Evolutionary conservation across 1,284 basidiomycete genomes (phyloP).

Genomic region (Sanguinoderma infundibulare): DNA sequence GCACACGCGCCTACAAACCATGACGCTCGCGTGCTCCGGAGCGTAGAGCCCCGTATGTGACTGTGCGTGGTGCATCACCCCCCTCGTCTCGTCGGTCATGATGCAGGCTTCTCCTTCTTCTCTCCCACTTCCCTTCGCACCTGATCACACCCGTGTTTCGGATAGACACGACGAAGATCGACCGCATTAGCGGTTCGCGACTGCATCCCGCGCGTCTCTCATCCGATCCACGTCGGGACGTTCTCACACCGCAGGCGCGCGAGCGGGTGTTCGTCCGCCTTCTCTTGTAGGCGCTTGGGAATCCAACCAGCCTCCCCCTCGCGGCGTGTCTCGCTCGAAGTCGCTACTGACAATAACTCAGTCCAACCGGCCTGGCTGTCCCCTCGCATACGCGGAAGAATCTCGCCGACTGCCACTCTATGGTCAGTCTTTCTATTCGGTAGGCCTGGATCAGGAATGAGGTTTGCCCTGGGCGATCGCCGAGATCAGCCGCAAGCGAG

Average conservation of each 20-base stretch:
- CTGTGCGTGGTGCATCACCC: not conserved
- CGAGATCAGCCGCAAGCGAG: too few relatives aligned
- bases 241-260: conserved; percentile 5
- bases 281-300: conserved; percentile 15
- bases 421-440: too few relatives aligned
- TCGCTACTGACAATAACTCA: too few relatives aligned
- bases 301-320: not conserved
- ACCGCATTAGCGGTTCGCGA: not conserved
- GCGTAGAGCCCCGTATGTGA: not conserved
- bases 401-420: too few relatives aligned
- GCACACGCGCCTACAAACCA: not conserved
- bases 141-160: not conserved
- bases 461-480: too few relatives aligned
- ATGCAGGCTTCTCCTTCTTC: not conserved
- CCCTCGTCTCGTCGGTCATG: too few relatives aligned
- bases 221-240: conserved; percentile 13
- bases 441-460: too few relatives aligned
- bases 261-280: not conserved
- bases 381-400: too few relatives aligned
- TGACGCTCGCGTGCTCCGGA: not conserved
- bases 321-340: not conserved
- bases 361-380: too few relatives aligned
- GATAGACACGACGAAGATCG: not conserved
- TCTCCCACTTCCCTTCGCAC: not conserved
- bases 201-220: conserved; percentile 1